phyloP scores from a whole-genome alignment of 2,329 filamentous ascomycete species.

The Trichophyton benhamiae region DNA sequence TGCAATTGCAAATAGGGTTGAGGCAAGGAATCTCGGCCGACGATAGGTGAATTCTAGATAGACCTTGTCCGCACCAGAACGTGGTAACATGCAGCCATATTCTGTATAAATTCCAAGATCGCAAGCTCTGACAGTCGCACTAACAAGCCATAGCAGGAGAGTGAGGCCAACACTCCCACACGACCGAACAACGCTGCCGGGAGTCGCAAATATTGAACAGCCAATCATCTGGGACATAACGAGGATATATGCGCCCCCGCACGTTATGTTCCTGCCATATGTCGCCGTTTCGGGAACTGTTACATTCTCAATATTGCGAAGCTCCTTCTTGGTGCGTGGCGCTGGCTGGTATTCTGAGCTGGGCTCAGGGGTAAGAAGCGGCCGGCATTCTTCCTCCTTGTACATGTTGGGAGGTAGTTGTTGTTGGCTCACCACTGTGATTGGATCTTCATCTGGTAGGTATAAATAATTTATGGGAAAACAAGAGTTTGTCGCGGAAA shows the following conservation, averaged over 20 bases:
- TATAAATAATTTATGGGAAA: too few species aligned
- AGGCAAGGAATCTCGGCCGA: constrained; percentile 50
- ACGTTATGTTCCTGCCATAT: constrained; percentile 47
- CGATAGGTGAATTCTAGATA: constrained; percentile 60
- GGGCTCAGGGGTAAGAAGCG: constrained; percentile 2
- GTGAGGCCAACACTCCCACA: constrained; percentile 56
- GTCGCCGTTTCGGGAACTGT: constrained; percentile 48
- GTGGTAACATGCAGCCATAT: constrained; percentile 58
- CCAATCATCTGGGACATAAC: constrained; percentile 58
- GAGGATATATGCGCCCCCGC: constrained; percentile 53
- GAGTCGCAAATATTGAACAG: constrained; percentile 60
- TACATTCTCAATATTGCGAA: constrained; percentile 40
- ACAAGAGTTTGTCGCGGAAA: not conserved
- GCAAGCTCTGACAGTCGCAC: constrained; percentile 49
- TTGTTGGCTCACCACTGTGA: too few species aligned
- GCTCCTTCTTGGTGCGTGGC: not conserved
- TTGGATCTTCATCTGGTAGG: not conserved
- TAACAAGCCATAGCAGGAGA: constrained; percentile 50
- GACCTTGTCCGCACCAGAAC: constrained; percentile 56
- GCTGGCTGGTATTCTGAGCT: not conserved
- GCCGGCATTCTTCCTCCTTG: not conserved
- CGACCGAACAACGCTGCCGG: constrained; percentile 52
- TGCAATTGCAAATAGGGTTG: constrained; percentile 51
- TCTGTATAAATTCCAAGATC: constrained; percentile 53
- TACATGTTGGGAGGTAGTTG: not conserved